Evolutionary conservation across 1,139 yeast genomes (phyloP).

Genomic region (Arxiozyma telluris): DNA sequence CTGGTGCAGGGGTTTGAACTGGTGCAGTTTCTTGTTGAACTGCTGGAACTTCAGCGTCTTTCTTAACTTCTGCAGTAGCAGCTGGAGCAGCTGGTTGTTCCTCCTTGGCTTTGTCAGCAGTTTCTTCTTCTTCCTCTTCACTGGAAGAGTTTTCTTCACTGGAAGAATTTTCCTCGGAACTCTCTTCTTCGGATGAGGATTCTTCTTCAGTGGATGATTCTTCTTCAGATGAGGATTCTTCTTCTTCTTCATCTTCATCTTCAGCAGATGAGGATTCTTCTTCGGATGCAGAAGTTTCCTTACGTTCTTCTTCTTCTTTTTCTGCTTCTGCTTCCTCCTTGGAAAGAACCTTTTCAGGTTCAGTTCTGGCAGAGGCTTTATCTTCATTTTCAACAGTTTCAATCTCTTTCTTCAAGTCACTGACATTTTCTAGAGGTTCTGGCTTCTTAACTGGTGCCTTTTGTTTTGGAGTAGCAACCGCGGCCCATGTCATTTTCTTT

Average conservation of each 20-base stretch:
- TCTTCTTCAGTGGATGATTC: constrained; percentile 5
- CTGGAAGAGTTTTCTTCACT: constrained; percentile 21
- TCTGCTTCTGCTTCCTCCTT: constrained; percentile 20
- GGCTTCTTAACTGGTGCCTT: constrained; percentile 18
- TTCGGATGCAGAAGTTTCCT: constrained; percentile 23
- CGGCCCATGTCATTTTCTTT: constrained; percentile 35
- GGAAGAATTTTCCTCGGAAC: constrained; percentile 11
- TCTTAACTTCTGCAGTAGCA: constrained; percentile 1
- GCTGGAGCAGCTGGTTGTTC: constrained; percentile 2
- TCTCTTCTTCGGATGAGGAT: constrained; percentile 22
- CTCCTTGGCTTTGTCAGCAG: constrained; percentile 2
- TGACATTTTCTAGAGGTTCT: constrained; percentile 17
- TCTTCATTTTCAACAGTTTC: constrained; percentile 11
- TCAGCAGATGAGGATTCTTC: constrained; percentile 22
- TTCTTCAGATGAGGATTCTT: constrained; percentile 22
- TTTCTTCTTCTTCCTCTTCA: constrained; percentile 10
- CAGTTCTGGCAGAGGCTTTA: not conserved
- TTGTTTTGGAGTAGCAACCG: constrained; percentile 31
- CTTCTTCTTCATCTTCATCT: constrained; percentile 8
- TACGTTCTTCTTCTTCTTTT: not conserved
- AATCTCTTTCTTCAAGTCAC: constrained; percentile 17
- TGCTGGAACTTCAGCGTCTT: not conserved
- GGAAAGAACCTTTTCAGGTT: constrained; percentile 22
- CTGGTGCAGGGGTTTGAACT: not conserved
- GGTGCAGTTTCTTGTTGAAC: not conserved